A percentile compares a stretch with the other conserved stretches of the same genome.
Conservation (phyloP, 805 yeast genomes). For the Kodamaea hsintzibuensis region DNA sequence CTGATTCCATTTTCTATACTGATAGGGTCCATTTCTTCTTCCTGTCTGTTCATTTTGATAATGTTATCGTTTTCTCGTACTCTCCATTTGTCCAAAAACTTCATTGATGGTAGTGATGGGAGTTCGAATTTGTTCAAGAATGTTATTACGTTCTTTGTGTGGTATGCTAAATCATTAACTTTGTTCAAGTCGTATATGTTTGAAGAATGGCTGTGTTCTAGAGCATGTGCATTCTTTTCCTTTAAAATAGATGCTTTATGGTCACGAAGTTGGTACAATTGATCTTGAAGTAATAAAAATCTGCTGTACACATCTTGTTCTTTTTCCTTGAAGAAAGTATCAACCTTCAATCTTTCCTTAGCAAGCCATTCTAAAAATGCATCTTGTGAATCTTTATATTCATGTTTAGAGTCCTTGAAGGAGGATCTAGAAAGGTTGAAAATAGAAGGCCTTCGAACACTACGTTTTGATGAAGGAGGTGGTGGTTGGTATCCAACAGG, state of each 20-base stretch:
- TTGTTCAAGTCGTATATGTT: slow-evolving; percentile 16
- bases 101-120: slow-evolving; percentile 42
- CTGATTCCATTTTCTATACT: slow-evolving; percentile 39
- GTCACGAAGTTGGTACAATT: slow-evolving; percentile 61
- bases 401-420: slow-evolving; percentile 18
- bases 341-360: slow-evolving; percentile 57
- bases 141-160: slow-evolving; percentile 25
- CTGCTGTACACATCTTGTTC: slow-evolving; percentile 64
- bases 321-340: slow-evolving; percentile 57
- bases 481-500: background rate
- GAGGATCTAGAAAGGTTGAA: slow-evolving; percentile 24
- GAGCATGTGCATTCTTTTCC: slow-evolving; percentile 11
- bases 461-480: slow-evolving; percentile 9
- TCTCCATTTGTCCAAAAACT: slow-evolving; percentile 22
- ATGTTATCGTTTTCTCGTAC: background rate
- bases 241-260: slow-evolving; percentile 35
- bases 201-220: slow-evolving; percentile 10
- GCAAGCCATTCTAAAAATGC: slow-evolving; percentile 72
- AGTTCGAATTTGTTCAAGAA: slow-evolving; percentile 34
- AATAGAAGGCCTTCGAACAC: slow-evolving; percentile 19
- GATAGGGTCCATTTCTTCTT: slow-evolving; percentile 10
- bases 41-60: slow-evolving; percentile 4
- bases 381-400: slow-evolving; percentile 15
- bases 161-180: slow-evolving; percentile 31
- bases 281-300: slow-evolving; percentile 64